phyloP scores from a whole-genome alignment of 1,284 basidiomycete genomes.

The Cryptococcus maquisensis region DNA sequence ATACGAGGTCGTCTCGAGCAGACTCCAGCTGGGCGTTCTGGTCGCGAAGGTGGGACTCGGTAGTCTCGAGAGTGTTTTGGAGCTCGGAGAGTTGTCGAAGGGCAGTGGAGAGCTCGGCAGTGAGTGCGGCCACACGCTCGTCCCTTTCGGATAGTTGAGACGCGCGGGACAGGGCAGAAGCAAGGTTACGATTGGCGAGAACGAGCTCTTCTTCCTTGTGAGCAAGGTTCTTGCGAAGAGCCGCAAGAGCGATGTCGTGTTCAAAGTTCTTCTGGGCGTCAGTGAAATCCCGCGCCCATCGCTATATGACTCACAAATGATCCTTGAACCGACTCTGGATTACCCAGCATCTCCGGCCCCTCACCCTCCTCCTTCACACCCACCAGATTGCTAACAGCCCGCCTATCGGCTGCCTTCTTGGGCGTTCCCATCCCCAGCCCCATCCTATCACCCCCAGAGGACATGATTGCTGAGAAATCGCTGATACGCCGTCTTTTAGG shows the following conservation, averaged over 20 bases:
- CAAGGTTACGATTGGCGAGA: constrained; percentile 18
- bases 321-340: constrained; percentile 17
- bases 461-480: constrained; percentile 33
- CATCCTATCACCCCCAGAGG: constrained; percentile 15
- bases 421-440: constrained; percentile 32
- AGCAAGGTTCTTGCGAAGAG: constrained; percentile 27
- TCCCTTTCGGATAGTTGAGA: constrained; percentile 13
- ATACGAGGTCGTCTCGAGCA: constrained; percentile 27
- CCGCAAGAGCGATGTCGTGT: constrained; percentile 27
- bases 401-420: constrained; percentile 27
- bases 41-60: constrained; percentile 20
- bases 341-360: constrained; percentile 15
- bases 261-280: constrained; percentile 22
- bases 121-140: constrained; percentile 6
- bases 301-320: neutral
- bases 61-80: constrained; percentile 1
- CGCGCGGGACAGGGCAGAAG: constrained; percentile 10
- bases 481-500: constrained; percentile 45
- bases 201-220: constrained; percentile 28
- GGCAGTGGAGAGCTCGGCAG: constrained; percentile 3
- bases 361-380: constrained; percentile 30
- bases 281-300: neutral
- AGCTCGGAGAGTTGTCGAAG: constrained; percentile 5
- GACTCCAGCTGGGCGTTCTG: constrained; percentile 27
- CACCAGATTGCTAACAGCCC: constrained; percentile 42